Evolutionary conservation across 495 filamentous ascomycete species (phyloP).

Genomic region (Rhizodiscina lignyota): DNA sequence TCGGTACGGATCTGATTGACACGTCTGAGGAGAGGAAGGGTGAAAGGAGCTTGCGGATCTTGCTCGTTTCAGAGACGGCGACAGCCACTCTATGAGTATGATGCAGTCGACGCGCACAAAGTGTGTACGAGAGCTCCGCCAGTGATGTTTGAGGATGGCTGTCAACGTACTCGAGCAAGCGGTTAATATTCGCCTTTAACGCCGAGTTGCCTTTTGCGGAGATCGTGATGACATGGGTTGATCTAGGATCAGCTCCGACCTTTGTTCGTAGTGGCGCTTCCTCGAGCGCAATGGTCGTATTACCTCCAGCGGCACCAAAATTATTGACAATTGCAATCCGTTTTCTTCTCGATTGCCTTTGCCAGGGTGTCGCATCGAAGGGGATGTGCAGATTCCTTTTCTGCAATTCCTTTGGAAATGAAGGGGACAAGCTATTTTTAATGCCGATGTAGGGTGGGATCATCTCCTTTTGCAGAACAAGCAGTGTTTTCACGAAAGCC

Average conservation of each 20-base stretch:
- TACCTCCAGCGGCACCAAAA: conserved; percentile 44
- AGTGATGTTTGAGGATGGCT: conserved; percentile 30
- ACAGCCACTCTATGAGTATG: conserved; percentile 56
- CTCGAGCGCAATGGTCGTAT: conserved; percentile 39
- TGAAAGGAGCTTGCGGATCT: conserved; percentile 13
- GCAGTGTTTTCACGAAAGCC: conserved; percentile 20
- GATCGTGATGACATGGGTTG: conserved; percentile 35
- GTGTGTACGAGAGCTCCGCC: conserved; percentile 55
- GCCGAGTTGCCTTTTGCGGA: conserved; percentile 31
- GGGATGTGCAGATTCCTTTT: conserved; percentile 23
- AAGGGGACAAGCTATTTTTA: conserved; percentile 25
- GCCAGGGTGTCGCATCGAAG: conserved; percentile 12
- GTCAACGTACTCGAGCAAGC: conserved; percentile 28
- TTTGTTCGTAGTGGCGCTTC: conserved; percentile 27
- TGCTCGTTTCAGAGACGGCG: conserved; percentile 29
- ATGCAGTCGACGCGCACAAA: conserved; percentile 71
- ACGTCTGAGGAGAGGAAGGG: conserved; percentile 15
- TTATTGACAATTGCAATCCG: conserved; percentile 51
- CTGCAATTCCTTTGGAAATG: conserved; percentile 13
- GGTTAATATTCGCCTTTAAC: conserved; percentile 16
- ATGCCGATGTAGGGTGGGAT: conserved; percentile 23
- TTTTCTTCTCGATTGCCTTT: conserved; percentile 2
- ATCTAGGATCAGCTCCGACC: conserved; percentile 28
- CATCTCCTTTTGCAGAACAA: conserved; percentile 22
- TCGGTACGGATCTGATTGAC: conserved; percentile 16